Percentiles rank a stretch among this genome's conserved stretches.
Conservation (phyloP, 2,329 filamentous ascomycete species). For the Lasiodiplodia gonubiensis region DNA sequence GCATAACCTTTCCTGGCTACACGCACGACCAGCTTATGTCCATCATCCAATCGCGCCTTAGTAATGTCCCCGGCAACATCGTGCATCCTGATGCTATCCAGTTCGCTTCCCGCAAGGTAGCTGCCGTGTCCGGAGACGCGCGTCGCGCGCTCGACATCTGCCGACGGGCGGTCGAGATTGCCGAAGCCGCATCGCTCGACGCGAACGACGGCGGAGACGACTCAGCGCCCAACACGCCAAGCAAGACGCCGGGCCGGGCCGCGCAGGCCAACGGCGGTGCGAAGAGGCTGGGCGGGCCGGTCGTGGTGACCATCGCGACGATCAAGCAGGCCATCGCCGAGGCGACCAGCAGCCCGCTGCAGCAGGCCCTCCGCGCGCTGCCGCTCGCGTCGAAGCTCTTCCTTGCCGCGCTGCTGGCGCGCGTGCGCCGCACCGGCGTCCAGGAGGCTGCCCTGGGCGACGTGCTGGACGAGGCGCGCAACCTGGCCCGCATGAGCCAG, state of each 20-base stretch:
- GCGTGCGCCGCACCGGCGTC: slow-evolving; percentile 81
- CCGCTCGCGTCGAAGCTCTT: slow-evolving; percentile 85
- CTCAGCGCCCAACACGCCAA: slow-evolving; percentile 63
- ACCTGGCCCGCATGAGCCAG: slow-evolving; percentile 67
- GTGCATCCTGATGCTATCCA: slow-evolving; percentile 93
- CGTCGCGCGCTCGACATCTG: slow-evolving; percentile 93
- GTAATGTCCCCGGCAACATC: slow-evolving; percentile 85
- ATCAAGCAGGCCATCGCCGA: slow-evolving; percentile 95
- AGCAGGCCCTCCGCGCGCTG: slow-evolving; percentile 83
- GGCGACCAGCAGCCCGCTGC: slow-evolving; percentile 88
- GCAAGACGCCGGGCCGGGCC: slow-evolving; percentile 52
- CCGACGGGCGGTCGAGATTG: slow-evolving; percentile 90
- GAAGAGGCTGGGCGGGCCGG: not conserved
- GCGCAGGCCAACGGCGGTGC: not conserved
- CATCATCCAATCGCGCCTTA: slow-evolving; percentile 92
- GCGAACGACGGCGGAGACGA: slow-evolving; percentile 40
- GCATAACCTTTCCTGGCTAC: slow-evolving; percentile 97
- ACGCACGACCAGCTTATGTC: slow-evolving; percentile 97
- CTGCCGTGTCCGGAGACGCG: slow-evolving; percentile 93
- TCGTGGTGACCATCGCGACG: slow-evolving; percentile 85
- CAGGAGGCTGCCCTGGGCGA: slow-evolving; percentile 88
- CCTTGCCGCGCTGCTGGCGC: slow-evolving; percentile 78
- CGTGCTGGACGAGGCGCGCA: slow-evolving; percentile 82
- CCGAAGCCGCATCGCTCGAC: slow-evolving; percentile 70
- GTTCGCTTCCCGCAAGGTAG: slow-evolving; percentile 95